phyloP scores from a whole-genome alignment of 768 basidiomycete genomes.

The Steccherinum ochraceum region DNA sequence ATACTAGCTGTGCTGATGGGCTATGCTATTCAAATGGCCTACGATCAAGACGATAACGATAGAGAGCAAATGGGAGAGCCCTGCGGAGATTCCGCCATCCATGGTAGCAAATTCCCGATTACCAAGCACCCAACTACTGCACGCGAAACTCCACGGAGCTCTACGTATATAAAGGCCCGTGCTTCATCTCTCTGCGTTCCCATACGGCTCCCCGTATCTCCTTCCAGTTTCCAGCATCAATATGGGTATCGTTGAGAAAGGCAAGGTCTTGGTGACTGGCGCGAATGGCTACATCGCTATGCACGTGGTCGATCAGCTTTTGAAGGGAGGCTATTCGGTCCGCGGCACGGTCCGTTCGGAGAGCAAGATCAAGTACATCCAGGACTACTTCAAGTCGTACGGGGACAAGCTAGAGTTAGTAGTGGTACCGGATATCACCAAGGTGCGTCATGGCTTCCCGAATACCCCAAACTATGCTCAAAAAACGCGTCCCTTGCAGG shows the following conservation, averaged over 20 bases:
- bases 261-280: constrained; percentile 48
- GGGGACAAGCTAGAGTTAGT: constrained; percentile 57
- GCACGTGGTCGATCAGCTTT: constrained; percentile 49
- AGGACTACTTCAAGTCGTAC: constrained; percentile 43
- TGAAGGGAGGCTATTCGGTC: constrained; percentile 57
- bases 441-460: constrained; percentile 24
- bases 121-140: too few species aligned
- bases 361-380: constrained; percentile 54
- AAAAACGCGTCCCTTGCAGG: constrained; percentile 5
- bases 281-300: constrained; percentile 56
- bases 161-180: too few species aligned
- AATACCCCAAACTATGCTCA: not conserved
- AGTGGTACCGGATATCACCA: constrained; percentile 63
- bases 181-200: too few species aligned
- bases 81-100: too few species aligned
- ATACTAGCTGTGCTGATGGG: too few species aligned
- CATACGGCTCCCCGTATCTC: too few species aligned
- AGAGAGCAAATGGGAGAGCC: too few species aligned
- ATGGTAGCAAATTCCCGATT: too few species aligned
- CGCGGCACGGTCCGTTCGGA: constrained; percentile 61
- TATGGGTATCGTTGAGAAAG: constrained; percentile 32
- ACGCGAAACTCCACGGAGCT: too few species aligned
- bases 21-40: too few species aligned
- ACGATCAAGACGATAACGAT: too few species aligned
- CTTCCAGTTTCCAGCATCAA: too few species aligned